These are phyloP conservation scores for Hyaloscypha hepaticicola DNA, from an alignment of 495 filamentous ascomycete genomes.

Conservation along the genomic window DNA sequence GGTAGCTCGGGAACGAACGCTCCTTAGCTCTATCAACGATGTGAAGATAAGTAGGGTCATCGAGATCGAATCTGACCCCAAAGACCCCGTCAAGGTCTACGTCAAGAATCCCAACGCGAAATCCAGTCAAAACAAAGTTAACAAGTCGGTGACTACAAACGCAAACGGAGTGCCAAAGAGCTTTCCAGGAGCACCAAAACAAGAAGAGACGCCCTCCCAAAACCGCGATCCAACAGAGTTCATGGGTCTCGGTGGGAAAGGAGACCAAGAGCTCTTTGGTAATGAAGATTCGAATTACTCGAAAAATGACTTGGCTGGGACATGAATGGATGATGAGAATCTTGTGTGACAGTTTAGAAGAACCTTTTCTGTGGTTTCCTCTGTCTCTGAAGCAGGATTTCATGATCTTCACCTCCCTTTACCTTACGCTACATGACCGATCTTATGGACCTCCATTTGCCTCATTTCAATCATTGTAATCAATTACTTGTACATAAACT, in stretches of 20 bases:
- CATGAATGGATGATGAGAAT: background rate
- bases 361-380: background rate
- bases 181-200: conserved; percentile 23
- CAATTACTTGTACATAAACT: background rate
- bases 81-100: conserved; percentile 69
- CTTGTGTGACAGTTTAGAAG: background rate
- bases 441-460: background rate
- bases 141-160: conserved; percentile 23
- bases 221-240: conserved; percentile 72
- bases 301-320: conserved; percentile 25
- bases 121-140: conserved; percentile 22
- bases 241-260: conserved; percentile 75
- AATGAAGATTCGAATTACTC: conserved; percentile 56
- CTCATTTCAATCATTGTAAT: conserved; percentile 13
- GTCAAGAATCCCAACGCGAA: conserved; percentile 63
- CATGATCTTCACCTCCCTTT: background rate
- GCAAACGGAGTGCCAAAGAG: conserved; percentile 32
- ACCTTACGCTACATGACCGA: background rate
- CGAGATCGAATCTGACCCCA: conserved; percentile 45
- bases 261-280: conserved; percentile 73
- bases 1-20: conserved; percentile 74
- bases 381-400: background rate
- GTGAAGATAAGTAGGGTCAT: conserved; percentile 65
- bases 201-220: conserved; percentile 62
- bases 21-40: conserved; percentile 80